phyloP scores from a whole-genome alignment of 1,139 yeast species.

The Suhomyces anneliseae region DNA sequence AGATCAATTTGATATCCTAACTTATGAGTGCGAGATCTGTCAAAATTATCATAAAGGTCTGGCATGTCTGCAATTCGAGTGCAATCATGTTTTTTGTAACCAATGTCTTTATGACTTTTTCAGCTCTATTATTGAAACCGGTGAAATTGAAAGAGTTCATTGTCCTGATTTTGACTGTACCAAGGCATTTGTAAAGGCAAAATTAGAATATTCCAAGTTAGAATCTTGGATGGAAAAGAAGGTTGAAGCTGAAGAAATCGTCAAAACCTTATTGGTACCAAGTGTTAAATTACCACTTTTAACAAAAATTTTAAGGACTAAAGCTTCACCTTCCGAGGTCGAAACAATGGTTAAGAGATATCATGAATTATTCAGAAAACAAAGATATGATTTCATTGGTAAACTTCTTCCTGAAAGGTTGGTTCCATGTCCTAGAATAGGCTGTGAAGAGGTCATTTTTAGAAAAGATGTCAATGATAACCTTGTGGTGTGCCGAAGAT shows the following conservation, averaged over 20 bases:
- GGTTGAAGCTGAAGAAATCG: slow-evolving; percentile 11
- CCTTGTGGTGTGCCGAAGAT: slow-evolving; percentile 54
- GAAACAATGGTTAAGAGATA: slow-evolving; percentile 35
- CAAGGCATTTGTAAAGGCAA: slow-evolving; percentile 19
- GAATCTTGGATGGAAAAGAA: slow-evolving; percentile 21
- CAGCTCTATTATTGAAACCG: slow-evolving; percentile 44
- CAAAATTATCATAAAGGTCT: slow-evolving; percentile 53
- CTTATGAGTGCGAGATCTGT: slow-evolving; percentile 62
- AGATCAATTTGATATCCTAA: slow-evolving; percentile 33
- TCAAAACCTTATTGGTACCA: slow-evolving; percentile 33
- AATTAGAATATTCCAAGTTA: slow-evolving; percentile 24
- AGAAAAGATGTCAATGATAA: slow-evolving; percentile 50
- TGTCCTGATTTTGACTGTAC: slow-evolving; percentile 61
- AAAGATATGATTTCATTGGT: slow-evolving; percentile 46
- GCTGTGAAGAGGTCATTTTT: slow-evolving; percentile 46
- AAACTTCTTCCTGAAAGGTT: slow-evolving; percentile 50
- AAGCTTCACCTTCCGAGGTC: slow-evolving; percentile 18
- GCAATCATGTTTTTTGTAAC: slow-evolving; percentile 57
- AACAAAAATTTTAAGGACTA: slow-evolving; percentile 23
- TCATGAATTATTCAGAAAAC: slow-evolving; percentile 33
- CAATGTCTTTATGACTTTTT: slow-evolving; percentile 51
- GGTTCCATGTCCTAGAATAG: slow-evolving; percentile 51
- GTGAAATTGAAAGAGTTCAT: slow-evolving; percentile 54
- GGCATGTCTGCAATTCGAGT: slow-evolving; percentile 43
- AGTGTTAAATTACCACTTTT: slow-evolving; percentile 35